Conservation (phyloP, 805 yeast genomes). For the Pachysolen tannophilus region DNA sequence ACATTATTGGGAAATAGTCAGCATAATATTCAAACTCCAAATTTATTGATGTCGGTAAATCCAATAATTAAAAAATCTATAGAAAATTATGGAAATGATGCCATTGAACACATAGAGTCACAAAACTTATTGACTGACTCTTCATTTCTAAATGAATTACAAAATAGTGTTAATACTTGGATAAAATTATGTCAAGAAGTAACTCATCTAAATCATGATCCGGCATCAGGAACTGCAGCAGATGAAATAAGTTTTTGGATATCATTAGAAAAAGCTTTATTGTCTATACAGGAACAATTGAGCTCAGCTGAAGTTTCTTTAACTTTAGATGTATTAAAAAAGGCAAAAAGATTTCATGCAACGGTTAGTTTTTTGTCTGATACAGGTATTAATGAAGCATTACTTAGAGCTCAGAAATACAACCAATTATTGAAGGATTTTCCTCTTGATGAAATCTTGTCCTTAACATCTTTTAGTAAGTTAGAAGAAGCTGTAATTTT, state of each 20-base stretch:
- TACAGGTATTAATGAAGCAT: slow-evolving; percentile 53
- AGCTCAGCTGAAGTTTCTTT: slow-evolving; percentile 41
- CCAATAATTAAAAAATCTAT: slow-evolving; percentile 37
- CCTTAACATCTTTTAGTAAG: slow-evolving; percentile 35
- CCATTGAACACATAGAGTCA: slow-evolving; percentile 11
- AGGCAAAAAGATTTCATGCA: slow-evolving; percentile 74
- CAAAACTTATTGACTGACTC: slow-evolving; percentile 33
- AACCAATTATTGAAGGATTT: slow-evolving; percentile 61
- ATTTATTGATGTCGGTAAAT: slow-evolving; percentile 44
- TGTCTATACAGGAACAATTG: slow-evolving; percentile 50
- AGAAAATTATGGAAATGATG: slow-evolving; percentile 18
- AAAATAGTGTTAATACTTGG: slow-evolving; percentile 68
- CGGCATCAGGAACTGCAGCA: slow-evolving; percentile 42
- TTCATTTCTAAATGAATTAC: slow-evolving; percentile 57
- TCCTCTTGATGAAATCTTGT: slow-evolving; percentile 52
- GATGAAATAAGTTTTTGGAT: slow-evolving; percentile 79
- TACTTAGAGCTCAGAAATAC: slow-evolving; percentile 42
- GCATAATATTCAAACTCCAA: slow-evolving; percentile 62
- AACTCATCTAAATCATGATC: slow-evolving; percentile 43
- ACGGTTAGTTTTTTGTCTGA: slow-evolving; percentile 68
- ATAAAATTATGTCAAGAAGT: slow-evolving; percentile 51
- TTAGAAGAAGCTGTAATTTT: slow-evolving; percentile 36
- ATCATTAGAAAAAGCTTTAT: slow-evolving; percentile 55
- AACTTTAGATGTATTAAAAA: slow-evolving; percentile 52
- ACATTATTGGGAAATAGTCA: slow-evolving; percentile 60